Evolutionary conservation across 345 rosid species (phyloP).

Genomic region (Eutrema heterophyllum): DNA sequence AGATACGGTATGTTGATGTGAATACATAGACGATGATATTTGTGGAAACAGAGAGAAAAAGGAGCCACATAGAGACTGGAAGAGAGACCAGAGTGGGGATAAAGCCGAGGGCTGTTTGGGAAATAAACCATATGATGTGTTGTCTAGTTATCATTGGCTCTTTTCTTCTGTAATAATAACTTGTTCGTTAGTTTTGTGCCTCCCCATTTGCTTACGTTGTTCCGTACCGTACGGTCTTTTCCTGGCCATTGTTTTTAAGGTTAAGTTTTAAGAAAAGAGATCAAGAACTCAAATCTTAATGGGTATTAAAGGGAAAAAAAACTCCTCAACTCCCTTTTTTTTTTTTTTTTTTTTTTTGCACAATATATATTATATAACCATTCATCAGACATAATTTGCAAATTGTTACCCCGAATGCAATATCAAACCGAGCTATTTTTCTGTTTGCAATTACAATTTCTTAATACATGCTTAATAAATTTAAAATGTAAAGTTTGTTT

Average conservation of each 20-base stretch:
- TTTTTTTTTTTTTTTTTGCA: background rate
- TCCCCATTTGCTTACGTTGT: conserved; percentile 8
- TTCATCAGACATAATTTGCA: background rate
- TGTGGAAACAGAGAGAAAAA: conserved; percentile 19
- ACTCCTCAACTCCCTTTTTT: background rate
- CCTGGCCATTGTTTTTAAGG: background rate
- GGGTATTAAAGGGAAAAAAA: background rate
- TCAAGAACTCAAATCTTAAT: background rate
- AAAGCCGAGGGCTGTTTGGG: conserved; percentile 28
- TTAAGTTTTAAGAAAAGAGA: conserved; percentile 10
- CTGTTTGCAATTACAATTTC: too few relatives aligned
- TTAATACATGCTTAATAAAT: too few relatives aligned
- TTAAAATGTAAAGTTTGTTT: too few relatives aligned
- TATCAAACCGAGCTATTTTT: too few relatives aligned
- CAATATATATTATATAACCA: too few relatives aligned
- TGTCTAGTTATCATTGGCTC: conserved; percentile 21
- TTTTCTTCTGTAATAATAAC: background rate
- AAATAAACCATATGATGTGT: conserved; percentile 20
- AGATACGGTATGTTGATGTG: conserved; percentile 25
- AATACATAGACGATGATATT: conserved; percentile 26
- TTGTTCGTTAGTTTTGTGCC: conserved; percentile 13
- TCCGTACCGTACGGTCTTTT: conserved; percentile 31
- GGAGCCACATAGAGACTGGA: conserved; percentile 11
- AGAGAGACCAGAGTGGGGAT: conserved; percentile 18
- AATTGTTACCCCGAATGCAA: too few relatives aligned